A percentile compares a stretch with the other conserved stretches of the same genome.
Evolutionary conservation across 768 basidiomycete species (phyloP).

Genomic region (Chiua virens): DNA sequence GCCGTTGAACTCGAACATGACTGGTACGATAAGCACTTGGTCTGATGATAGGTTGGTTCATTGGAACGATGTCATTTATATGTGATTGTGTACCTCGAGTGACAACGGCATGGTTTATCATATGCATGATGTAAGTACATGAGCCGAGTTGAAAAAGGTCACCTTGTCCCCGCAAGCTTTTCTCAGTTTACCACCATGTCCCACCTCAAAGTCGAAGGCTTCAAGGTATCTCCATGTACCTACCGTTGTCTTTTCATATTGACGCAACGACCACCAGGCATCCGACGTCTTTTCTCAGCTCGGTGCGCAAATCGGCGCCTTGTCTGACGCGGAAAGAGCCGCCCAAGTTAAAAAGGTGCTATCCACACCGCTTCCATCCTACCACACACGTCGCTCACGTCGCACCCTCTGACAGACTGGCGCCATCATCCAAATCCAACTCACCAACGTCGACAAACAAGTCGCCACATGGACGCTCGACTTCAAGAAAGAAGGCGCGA

Average conservation of each 20-base stretch:
- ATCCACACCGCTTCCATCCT: not conserved
- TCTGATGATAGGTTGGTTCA: not conserved
- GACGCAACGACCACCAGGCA: conserved; percentile 41
- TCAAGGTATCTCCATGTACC: conserved; percentile 50
- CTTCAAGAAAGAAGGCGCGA: conserved; percentile 77
- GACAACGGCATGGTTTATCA: too few relatives aligned
- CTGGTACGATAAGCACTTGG: conserved; percentile 33
- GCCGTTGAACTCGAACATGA: conserved; percentile 35
- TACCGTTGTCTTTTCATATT: too few relatives aligned
- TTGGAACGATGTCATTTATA: too few relatives aligned
- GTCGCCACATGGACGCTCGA: conserved; percentile 89
- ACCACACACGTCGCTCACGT: not conserved
- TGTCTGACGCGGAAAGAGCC: conserved; percentile 62
- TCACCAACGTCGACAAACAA: conserved; percentile 71
- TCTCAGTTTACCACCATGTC: conserved; percentile 49
- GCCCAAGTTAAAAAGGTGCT: conserved; percentile 74
- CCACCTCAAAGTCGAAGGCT: conserved; percentile 71
- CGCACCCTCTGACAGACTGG: conserved; percentile 54
- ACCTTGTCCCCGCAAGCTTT: too few relatives aligned
- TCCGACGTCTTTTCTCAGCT: conserved; percentile 65
- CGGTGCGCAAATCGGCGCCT: conserved; percentile 48
- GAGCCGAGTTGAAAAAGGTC: too few relatives aligned
- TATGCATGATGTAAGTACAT: too few relatives aligned
- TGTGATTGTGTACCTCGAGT: too few relatives aligned
- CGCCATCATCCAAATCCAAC: conserved; percentile 82